phyloP scores from a whole-genome alignment of 139 green algal genomes.

The Coelastrella sp. region DNA sequence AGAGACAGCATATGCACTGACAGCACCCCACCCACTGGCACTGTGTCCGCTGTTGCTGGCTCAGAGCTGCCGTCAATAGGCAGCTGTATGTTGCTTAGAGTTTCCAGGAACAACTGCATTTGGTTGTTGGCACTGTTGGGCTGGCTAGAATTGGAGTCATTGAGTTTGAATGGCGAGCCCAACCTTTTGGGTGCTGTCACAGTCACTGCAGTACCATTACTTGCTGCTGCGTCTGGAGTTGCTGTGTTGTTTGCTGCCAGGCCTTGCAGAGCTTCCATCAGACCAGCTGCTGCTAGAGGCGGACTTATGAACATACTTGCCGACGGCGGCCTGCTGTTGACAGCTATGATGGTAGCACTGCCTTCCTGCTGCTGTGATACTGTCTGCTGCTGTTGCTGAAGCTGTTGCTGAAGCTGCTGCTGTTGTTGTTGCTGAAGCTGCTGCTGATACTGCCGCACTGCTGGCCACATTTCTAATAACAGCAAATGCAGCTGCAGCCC shows the following conservation, averaged over 20 bases:
- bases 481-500: constrained; percentile 10
- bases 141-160: not conserved
- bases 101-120: not conserved
- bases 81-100: not conserved
- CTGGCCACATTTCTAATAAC: not conserved
- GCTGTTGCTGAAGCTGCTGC: not conserved
- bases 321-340: too few relatives aligned
- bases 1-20: not conserved
- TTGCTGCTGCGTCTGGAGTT: not conserved
- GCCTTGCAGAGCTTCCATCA: too few relatives aligned
- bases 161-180: not conserved
- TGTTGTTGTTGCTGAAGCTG: not conserved
- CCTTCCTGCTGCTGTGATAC: not conserved
- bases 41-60: not conserved
- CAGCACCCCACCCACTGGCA: not conserved
- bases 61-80: not conserved
- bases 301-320: too few relatives aligned
- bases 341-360: too few relatives aligned
- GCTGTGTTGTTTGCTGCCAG: too few relatives aligned
- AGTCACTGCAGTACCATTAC: not conserved
- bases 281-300: not conserved
- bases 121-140: not conserved
- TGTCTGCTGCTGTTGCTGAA: not conserved
- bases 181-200: not conserved
- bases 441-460: not conserved